A percentile compares a stretch with the other conserved stretches of the same genome.
These are phyloP conservation scores for Leishmania braziliensis DNA, from an alignment of 208 protist species.

Conservation along the genomic window DNA sequence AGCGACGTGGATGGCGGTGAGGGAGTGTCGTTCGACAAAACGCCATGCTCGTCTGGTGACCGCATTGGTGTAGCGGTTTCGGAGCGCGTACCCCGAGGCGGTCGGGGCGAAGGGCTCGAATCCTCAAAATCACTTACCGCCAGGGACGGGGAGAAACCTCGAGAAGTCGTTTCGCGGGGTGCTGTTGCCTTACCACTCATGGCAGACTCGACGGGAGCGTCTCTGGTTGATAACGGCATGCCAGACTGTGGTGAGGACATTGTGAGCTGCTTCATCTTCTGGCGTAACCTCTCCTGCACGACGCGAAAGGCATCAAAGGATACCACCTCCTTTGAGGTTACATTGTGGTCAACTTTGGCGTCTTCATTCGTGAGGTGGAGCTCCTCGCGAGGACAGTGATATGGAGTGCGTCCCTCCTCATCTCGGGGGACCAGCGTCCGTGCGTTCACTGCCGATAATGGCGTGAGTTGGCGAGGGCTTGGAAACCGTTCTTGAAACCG, in stretches of 20 bases:
- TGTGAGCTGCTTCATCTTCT: conserved; percentile 49
- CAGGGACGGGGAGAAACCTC: not conserved
- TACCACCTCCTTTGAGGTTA: not conserved
- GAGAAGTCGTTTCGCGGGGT: not conserved
- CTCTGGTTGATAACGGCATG: not conserved
- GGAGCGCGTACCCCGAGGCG: conserved; percentile 10
- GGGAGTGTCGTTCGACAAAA: not conserved
- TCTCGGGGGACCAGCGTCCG: no score
- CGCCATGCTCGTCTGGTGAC: not conserved
- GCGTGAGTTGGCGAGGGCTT: not conserved
- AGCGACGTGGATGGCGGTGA: not conserved
- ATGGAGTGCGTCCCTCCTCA: not conserved
- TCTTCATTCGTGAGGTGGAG: no score
- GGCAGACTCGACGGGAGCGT: not conserved
- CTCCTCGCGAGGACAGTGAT: not conserved
- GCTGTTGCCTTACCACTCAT: not conserved
- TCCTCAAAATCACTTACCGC: not conserved
- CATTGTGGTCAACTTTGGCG: not conserved
- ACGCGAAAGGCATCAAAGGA: conserved; percentile 60
- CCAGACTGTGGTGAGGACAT: not conserved
- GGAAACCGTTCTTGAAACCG: conserved; percentile 17
- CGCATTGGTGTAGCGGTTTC: conserved; percentile 21
- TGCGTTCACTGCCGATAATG: not conserved
- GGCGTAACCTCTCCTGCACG: conserved; percentile 53
- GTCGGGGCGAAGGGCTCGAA: conserved; percentile 26